Conservation (phyloP, 345 rosid species). For the Toxicodendron radicans region DNA sequence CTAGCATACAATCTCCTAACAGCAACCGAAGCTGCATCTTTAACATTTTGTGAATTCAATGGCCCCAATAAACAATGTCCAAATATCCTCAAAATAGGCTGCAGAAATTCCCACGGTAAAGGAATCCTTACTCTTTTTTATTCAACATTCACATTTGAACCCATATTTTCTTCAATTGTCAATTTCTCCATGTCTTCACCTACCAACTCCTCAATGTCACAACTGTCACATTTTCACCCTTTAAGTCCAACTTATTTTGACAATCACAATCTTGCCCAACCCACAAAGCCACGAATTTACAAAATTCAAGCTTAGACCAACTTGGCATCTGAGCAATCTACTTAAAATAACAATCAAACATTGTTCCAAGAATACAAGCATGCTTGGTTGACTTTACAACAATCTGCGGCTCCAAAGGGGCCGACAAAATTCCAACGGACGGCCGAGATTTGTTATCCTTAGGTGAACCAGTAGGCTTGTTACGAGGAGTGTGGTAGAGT, state of each 20-base stretch:
- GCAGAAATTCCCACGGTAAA: constrained; percentile 90
- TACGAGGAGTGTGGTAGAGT: constrained; percentile 80
- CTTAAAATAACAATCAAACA: constrained; percentile 72
- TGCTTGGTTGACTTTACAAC: constrained; percentile 85
- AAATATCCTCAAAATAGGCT: constrained; percentile 69
- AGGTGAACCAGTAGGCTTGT: constrained; percentile 20
- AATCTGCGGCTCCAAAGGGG: constrained; percentile 73
- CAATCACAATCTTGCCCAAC: constrained; percentile 88
- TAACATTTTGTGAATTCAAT: constrained; percentile 68
- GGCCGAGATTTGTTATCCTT: constrained; percentile 32
- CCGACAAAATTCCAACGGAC: constrained; percentile 53
- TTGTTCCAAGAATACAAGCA: constrained; percentile 62
- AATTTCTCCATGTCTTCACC: constrained; percentile 40
- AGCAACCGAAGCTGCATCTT: constrained; percentile 72
- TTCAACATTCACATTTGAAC: constrained; percentile 23
- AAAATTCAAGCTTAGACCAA: constrained; percentile 88
- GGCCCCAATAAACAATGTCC: constrained; percentile 92
- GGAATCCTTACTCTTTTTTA: constrained; percentile 70
- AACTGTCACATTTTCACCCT: constrained; percentile 21
- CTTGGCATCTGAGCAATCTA: constrained; percentile 83
- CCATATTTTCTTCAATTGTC: constrained; percentile 35
- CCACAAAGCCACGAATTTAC: constrained; percentile 64
- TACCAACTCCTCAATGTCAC: constrained; percentile 25
- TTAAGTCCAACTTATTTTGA: constrained; percentile 46
- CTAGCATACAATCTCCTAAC: constrained; percentile 81